Conservation (phyloP, 179 eudicot genomes). For the Gypsophila paniculata region DNA sequence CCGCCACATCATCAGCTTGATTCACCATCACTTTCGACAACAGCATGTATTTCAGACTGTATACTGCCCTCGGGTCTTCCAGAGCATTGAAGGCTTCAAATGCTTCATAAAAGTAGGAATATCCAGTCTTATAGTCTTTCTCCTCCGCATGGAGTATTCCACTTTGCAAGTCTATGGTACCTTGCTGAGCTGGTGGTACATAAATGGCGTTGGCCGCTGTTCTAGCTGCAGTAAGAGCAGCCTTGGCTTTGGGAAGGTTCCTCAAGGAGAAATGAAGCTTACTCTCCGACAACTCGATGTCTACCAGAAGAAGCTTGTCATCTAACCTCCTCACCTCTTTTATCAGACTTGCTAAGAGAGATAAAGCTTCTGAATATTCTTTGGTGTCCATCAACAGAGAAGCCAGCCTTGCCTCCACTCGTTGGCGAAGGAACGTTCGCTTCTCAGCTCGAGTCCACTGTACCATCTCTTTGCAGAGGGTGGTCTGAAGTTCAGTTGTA, state of each 20-base stretch:
- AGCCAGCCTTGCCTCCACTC: conserved; percentile 81
- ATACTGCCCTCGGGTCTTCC: conserved; percentile 77
- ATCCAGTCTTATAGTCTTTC: conserved; percentile 83
- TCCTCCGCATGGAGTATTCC: conserved; percentile 94
- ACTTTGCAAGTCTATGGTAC: conserved; percentile 81
- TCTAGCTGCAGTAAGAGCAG: conserved; percentile 88
- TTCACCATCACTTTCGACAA: conserved; percentile 88
- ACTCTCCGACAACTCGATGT: conserved; percentile 78
- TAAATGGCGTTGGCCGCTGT: conserved; percentile 95
- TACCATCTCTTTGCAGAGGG: conserved; percentile 87
- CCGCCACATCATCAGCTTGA: conserved; percentile 89
- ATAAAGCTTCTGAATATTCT: conserved; percentile 73
- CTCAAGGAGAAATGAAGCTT: conserved; percentile 86
- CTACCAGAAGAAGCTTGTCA: conserved; percentile 84
- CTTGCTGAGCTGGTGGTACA: conserved; percentile 96
- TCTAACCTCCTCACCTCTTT: conserved; percentile 91
- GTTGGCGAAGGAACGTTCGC: conserved; percentile 75
- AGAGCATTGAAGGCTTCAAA: conserved; percentile 89
- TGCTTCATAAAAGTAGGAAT: conserved; percentile 86
- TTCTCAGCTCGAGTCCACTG: conserved; percentile 81
- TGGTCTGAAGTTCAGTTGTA: conserved; percentile 73
- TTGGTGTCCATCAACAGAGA: conserved; percentile 81
- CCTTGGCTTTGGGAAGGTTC: conserved; percentile 91
- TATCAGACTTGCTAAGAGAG: conserved; percentile 65
- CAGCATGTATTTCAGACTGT: conserved; percentile 88